A percentile compares a stretch with the other conserved stretches of the same genome.
phyloP scores from a whole-genome alignment of 208 protist species.

The Trypanosoma mega region DNA sequence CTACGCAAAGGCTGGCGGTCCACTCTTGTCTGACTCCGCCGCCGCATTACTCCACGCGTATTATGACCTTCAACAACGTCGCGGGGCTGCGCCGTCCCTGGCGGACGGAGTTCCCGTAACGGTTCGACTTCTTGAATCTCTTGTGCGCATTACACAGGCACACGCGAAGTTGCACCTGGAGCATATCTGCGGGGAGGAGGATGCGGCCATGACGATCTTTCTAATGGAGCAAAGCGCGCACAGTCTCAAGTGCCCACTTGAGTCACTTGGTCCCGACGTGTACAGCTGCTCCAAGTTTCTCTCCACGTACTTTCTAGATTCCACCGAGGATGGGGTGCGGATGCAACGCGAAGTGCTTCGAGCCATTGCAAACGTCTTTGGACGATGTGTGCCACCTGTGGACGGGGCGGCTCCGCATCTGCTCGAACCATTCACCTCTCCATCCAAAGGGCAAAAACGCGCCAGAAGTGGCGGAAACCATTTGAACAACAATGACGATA shows the following conservation, averaged over 20 bases:
- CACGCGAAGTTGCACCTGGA: conserved; percentile 94
- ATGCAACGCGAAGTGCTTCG: conserved; percentile 53
- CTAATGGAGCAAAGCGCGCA: conserved; percentile 86
- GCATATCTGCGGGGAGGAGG: conserved; percentile 63
- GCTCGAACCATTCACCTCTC: not conserved
- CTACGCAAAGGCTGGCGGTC: conserved; percentile 63
- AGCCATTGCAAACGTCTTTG: conserved; percentile 60
- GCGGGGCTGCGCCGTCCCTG: conserved; percentile 65
- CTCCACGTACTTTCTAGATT: conserved; percentile 71
- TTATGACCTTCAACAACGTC: conserved; percentile 72
- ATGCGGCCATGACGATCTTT: conserved; percentile 87
- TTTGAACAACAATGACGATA: not conserved
- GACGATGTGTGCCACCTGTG: conserved; percentile 37
- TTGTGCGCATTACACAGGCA: conserved; percentile 94
- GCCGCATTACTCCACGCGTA: conserved; percentile 75
- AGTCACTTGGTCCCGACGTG: conserved; percentile 47
- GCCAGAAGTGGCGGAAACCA: conserved; percentile 8
- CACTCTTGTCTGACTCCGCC: conserved; percentile 65
- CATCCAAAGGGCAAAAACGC: not conserved
- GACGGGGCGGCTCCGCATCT: not conserved
- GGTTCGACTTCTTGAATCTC: conserved; percentile 94
- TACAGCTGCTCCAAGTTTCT: conserved; percentile 76
- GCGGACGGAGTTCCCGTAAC: conserved; percentile 93
- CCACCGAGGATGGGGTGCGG: conserved; percentile 28
- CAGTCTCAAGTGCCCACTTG: conserved; percentile 78